phyloP scores from a whole-genome alignment of 1,284 basidiomycete genomes.

The Ceratobasidium sp. region DNA sequence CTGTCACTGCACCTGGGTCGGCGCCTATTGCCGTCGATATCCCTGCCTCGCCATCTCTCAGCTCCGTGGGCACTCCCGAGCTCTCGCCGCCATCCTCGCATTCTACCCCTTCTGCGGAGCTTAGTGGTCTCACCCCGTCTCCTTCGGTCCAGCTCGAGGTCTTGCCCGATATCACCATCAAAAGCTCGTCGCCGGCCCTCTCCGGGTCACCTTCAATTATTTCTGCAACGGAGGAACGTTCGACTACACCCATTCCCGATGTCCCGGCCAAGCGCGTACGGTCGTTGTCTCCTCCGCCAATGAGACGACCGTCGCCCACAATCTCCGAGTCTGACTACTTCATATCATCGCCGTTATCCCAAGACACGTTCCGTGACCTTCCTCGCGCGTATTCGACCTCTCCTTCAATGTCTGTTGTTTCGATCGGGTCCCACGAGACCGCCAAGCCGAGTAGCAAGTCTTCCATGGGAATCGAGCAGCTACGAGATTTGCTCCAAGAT shows the following conservation, averaged over 20 bases:
- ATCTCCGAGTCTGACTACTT: conserved; percentile 42
- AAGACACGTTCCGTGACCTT: conserved; percentile 36
- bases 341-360: conserved; percentile 35
- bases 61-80: conserved; percentile 25
- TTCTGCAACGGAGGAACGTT: conserved; percentile 16
- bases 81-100: conserved; percentile 11
- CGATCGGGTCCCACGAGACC: conserved; percentile 13
- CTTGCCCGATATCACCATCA: conserved; percentile 20
- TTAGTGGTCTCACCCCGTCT: conserved; percentile 29
- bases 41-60: conserved; percentile 32
- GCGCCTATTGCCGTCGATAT: background rate
- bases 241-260: conserved; percentile 19
- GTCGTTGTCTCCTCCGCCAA: conserved; percentile 33
- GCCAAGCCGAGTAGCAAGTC: conserved; percentile 37
- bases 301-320: conserved; percentile 16
- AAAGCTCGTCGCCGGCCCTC: conserved; percentile 35
- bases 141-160: conserved; percentile 29
- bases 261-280: conserved; percentile 25
- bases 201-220: conserved; percentile 31
- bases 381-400: conserved; percentile 31
- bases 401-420: conserved; percentile 26
- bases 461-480: conserved; percentile 37
- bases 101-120: conserved; percentile 20
- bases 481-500: conserved; percentile 16
- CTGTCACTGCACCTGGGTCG: background rate